Percentiles rank a stretch among this genome's conserved stretches.
Evolutionary conservation across 2,329 filamentous ascomycete genomes (phyloP).

Genomic region (Cryphonectria nitschkei): DNA sequence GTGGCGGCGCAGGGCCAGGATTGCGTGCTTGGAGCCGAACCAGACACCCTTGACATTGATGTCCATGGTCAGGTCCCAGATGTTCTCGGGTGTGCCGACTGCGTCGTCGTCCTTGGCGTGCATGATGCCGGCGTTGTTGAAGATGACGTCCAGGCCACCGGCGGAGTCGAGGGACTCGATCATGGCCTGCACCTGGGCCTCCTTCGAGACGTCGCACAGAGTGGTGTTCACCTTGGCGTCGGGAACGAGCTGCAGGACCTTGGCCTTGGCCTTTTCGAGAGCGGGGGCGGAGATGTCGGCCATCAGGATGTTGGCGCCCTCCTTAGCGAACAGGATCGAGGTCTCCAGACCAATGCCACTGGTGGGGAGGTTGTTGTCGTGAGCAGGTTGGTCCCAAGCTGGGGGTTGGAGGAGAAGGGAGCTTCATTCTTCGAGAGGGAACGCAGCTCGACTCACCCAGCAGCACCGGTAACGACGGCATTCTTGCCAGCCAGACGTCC

Average conservation of each 20-base stretch:
- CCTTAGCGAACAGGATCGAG: slow-evolving; percentile 83
- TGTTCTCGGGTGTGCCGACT: slow-evolving; percentile 80
- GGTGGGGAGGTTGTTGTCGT: slow-evolving; percentile 12
- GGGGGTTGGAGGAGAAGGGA: not conserved
- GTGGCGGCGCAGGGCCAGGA: slow-evolving; percentile 78
- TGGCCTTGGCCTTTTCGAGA: slow-evolving; percentile 75
- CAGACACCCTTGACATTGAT: slow-evolving; percentile 99
- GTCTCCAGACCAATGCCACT: slow-evolving; percentile 95
- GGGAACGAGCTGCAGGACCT: slow-evolving; percentile 74
- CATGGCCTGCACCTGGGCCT: slow-evolving; percentile 74
- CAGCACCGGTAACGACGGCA: slow-evolving; percentile 79
- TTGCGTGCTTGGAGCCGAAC: slow-evolving; percentile 92
- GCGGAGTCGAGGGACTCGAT: slow-evolving; percentile 77
- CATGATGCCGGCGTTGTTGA: slow-evolving; percentile 99
- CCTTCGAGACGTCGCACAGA: slow-evolving; percentile 78
- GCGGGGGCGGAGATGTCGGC: slow-evolving; percentile 81
- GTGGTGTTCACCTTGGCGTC: slow-evolving; percentile 44
- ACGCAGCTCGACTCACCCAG: slow-evolving; percentile 65
- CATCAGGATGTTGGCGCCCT: slow-evolving; percentile 85
- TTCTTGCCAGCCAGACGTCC: slow-evolving; percentile 65
- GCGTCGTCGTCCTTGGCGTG: slow-evolving; percentile 81
- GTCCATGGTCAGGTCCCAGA: slow-evolving; percentile 91
- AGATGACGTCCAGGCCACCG: slow-evolving; percentile 89
- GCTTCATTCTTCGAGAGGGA: not conserved
- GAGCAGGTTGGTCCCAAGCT: not conserved